These are phyloP conservation scores for Ophiostoma triangulosporum DNA, from an alignment of 2,329 filamentous ascomycete genomes.

Conservation along the genomic window DNA sequence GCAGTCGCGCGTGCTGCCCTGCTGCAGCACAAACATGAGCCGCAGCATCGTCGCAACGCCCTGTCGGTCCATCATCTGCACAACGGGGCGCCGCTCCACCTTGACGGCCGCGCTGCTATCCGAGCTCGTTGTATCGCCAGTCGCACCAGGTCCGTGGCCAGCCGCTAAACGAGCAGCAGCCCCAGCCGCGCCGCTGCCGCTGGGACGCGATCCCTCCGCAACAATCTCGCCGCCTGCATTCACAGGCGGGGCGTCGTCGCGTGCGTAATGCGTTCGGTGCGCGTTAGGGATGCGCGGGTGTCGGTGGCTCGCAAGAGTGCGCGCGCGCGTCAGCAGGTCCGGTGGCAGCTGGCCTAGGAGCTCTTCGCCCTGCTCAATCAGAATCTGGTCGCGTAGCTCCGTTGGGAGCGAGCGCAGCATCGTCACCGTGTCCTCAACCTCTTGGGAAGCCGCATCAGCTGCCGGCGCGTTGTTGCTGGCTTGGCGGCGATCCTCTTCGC, in stretches of 20 bases:
- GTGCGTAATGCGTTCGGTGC: not conserved
- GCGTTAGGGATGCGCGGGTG: too few relatives aligned
- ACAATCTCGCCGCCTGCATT: not conserved
- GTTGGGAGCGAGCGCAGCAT: conserved; percentile 86
- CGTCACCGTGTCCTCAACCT: conserved; percentile 82
- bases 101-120: conserved; percentile 32
- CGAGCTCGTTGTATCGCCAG: not conserved
- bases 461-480: conserved; percentile 25
- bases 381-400: conserved; percentile 67
- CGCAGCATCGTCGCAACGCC: conserved; percentile 91
- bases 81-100: conserved; percentile 62
- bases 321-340: conserved; percentile 75
- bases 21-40: conserved; percentile 95
- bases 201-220: not conserved
- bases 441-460: conserved; percentile 16
- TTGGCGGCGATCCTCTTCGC: conserved; percentile 58
- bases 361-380: conserved; percentile 85
- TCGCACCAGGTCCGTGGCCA: not conserved
- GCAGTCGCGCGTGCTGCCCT: conserved; percentile 70
- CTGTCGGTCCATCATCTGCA: conserved; percentile 94
- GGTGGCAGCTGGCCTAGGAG: conserved; percentile 72
- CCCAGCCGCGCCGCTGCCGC: not conserved
- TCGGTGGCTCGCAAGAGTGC: conserved; percentile 44
- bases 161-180: not conserved
- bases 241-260: not conserved